These are phyloP conservation scores for Brassica incana DNA, from an alignment of 345 rosid genomes.

Conservation along the genomic window DNA sequence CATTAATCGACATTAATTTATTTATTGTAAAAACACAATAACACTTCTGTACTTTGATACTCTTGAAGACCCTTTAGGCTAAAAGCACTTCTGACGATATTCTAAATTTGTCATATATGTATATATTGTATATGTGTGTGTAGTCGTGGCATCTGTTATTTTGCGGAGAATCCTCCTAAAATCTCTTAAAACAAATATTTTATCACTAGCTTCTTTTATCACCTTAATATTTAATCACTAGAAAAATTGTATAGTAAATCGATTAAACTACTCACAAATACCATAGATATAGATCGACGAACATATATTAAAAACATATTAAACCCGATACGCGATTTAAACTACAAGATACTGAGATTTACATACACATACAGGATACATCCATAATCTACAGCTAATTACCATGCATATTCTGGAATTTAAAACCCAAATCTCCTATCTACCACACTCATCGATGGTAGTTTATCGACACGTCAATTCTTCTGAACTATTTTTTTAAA, in stretches of 20 bases:
- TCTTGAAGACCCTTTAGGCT: conserved; percentile 14
- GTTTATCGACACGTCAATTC: not conserved
- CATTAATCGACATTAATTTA: conserved; percentile 28
- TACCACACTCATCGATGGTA: not conserved
- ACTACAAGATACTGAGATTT: not conserved
- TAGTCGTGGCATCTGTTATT: too few species aligned
- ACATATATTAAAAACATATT: too few species aligned
- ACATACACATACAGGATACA: not conserved
- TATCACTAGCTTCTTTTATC: not conserved
- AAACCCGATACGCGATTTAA: not conserved
- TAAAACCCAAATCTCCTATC: conserved; percentile 5
- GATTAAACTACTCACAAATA: not conserved
- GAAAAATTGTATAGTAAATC: not conserved
- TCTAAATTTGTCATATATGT: too few species aligned
- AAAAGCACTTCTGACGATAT: not conserved
- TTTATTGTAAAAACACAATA: not conserved
- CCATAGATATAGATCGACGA: not conserved
- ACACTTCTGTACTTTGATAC: conserved; percentile 36
- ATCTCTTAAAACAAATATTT: too few species aligned
- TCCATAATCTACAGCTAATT: not conserved
- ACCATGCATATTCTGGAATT: conserved; percentile 8
- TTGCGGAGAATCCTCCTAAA: too few species aligned
- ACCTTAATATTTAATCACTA: not conserved
- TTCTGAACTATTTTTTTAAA: not conserved
- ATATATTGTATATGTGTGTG: too few species aligned